Evolutionary conservation across 2,329 filamentous ascomycete species (phyloP), one percentile per base, ranked within the genome.

Genomic region (Sarocladium strictum): DNA sequence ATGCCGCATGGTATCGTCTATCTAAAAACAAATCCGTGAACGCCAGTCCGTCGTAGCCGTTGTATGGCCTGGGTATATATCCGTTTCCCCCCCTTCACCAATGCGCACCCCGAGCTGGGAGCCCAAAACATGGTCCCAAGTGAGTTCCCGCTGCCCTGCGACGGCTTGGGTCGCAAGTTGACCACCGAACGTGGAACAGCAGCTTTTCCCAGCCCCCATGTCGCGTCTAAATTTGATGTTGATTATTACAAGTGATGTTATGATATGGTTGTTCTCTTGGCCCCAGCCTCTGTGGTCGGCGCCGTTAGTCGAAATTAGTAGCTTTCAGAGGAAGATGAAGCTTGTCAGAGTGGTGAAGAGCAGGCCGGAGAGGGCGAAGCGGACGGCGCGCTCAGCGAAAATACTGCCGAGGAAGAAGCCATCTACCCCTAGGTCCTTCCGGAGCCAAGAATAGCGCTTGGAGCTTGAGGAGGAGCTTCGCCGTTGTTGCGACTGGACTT

Each of bases 1-100:
- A 21, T 29, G 43, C 19, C 23, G 29, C 21, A 49, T 49, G 43
- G 43, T 49, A 27, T 49, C 43, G n/a, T 49, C 43, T 49, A 49
- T 49, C 43, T 27, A 49, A n/a, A n/a, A n/a, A n/a, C n/a, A 38
- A 11, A 15, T 29, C 43, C 43, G 4, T 29, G 17, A 49, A 49
- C 43, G 43, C 43, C 43, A 32, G 23, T 29, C 29, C 26, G n/a
- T n/a, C 38, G 11, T 49, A 49, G 23, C 43, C 26, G 11, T 27
- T n/a, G 10, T 27, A 23, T 11, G 43, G 43, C 26, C 10, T 29
- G 43, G 43, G 43, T 49, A 49, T 45, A 41, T 45, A 29, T 49
- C 24, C 38, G 38, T 19, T 43, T 23, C 35, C 35, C 19, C 14
- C 9, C 21, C 21, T 21, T 23, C 12, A 14, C 38, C 14, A 38